These are phyloP conservation scores for Multifurca ochricompacta DNA, from an alignment of 768 basidiomycete species.

Conservation along the genomic window DNA sequence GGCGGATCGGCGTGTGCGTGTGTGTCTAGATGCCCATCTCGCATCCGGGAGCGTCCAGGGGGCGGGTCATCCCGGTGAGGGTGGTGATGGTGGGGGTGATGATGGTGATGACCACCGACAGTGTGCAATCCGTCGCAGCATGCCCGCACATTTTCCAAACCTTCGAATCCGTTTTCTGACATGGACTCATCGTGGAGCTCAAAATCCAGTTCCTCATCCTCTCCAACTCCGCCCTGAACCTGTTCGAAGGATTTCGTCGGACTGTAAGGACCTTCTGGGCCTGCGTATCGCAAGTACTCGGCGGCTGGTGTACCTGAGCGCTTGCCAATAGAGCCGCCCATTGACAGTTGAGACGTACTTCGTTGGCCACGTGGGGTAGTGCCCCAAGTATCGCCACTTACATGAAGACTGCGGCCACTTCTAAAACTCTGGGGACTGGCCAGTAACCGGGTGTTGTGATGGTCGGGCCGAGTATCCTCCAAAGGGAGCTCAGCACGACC, in stretches of 20 bases:
- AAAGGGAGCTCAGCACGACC: constrained; percentile 30
- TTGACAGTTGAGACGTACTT: constrained; percentile 72
- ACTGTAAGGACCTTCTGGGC: constrained; percentile 69
- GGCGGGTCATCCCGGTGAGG: constrained; percentile 26
- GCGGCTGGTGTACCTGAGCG: constrained; percentile 86
- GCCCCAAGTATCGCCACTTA: constrained; percentile 57
- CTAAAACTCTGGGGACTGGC: constrained; percentile 71
- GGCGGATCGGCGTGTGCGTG: constrained; percentile 39
- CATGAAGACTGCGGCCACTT: constrained; percentile 51
- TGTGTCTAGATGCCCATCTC: constrained; percentile 47
- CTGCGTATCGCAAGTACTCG: constrained; percentile 80
- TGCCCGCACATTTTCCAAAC: constrained; percentile 89
- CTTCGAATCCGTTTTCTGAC: constrained; percentile 81
- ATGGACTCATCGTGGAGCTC: constrained; percentile 69
- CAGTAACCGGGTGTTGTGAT: constrained; percentile 38
- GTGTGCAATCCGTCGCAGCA: constrained; percentile 87
- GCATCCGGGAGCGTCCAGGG: constrained; percentile 31
- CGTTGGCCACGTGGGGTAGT: constrained; percentile 71
- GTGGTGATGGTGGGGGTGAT: constrained; percentile 46
- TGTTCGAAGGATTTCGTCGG: constrained; percentile 51
- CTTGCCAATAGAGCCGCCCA: constrained; percentile 69
- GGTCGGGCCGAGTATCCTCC: constrained; percentile 35
- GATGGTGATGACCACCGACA: constrained; percentile 56
- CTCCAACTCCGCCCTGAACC: constrained; percentile 28
- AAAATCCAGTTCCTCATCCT: constrained; percentile 69